These are phyloP conservation scores for Sanghuangporus baumii DNA, from an alignment of 1,284 basidiomycete species.

Conservation along the genomic window DNA sequence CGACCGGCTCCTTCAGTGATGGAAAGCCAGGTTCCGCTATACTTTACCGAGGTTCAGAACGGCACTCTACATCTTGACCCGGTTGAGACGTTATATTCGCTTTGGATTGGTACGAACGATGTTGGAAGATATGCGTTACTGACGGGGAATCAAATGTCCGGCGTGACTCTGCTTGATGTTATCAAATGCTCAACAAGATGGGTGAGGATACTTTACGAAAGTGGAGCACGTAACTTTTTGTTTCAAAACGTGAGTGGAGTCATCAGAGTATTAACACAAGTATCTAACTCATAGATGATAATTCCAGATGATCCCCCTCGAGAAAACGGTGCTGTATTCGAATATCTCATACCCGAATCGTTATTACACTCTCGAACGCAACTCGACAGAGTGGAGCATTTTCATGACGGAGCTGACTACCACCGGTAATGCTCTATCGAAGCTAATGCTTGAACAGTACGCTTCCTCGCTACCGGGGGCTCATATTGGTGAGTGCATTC, in stretches of 20 bases:
- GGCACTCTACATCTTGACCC: slow-evolving; percentile 25
- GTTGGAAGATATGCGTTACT: slow-evolving; percentile 35
- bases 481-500: slow-evolving; percentile 28
- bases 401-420: slow-evolving; percentile 32
- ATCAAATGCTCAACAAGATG: slow-evolving; percentile 39
- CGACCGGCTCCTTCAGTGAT: slow-evolving; percentile 34
- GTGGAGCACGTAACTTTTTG: slow-evolving; percentile 41
- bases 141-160: slow-evolving; percentile 31
- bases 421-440: slow-evolving; percentile 32
- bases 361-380: slow-evolving; percentile 31
- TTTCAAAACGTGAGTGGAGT: slow-evolving; percentile 38
- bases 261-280: neutral
- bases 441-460: slow-evolving; percentile 29
- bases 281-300: neutral
- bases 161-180: slow-evolving; percentile 37
- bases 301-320: slow-evolving; percentile 30
- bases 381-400: slow-evolving; percentile 36
- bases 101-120: slow-evolving; percentile 49
- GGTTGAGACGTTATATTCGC: slow-evolving; percentile 38
- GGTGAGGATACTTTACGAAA: slow-evolving; percentile 33
- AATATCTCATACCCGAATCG: slow-evolving; percentile 31
- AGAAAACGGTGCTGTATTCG: slow-evolving; percentile 30
- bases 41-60: slow-evolving; percentile 28
- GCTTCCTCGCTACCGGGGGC: slow-evolving; percentile 30
- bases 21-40: slow-evolving; percentile 34